These are phyloP conservation scores for Brassica napus DNA, from an alignment of 345 rosid genomes.

Conservation along the genomic window Da-Ae NC_063448.1:54302001-54302500, in stretches of 20 bases:
- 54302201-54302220: neutral
- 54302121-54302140: conserved; percentile 7
- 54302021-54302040: neutral
- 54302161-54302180: conserved; percentile 24
- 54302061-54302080: conserved; percentile 9
- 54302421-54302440: conserved; percentile 62
- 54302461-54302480: conserved; percentile 54
- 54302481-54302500: conserved; percentile 51
- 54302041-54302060: conserved; percentile 2
- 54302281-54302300: conserved; percentile 52
- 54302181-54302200: conserved; percentile 4
- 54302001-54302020: conserved; percentile 5
- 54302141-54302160: conserved; percentile 16
- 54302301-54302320: conserved; percentile 51
- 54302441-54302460: conserved; percentile 59
- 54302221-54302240: conserved; percentile 39
- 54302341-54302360: conserved; percentile 45
- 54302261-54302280: conserved; percentile 41
- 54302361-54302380: conserved; percentile 67
- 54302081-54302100: conserved; percentile 17
- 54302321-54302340: conserved; percentile 53
- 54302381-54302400: conserved; percentile 55
- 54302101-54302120: neutral
- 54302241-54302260: conserved; percentile 52
- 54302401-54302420: conserved; percentile 41